These are phyloP conservation scores for Fusarium tanahbumbuense DNA, from an alignment of 2,329 filamentous ascomycete genomes.

Conservation along the genomic window DNA sequence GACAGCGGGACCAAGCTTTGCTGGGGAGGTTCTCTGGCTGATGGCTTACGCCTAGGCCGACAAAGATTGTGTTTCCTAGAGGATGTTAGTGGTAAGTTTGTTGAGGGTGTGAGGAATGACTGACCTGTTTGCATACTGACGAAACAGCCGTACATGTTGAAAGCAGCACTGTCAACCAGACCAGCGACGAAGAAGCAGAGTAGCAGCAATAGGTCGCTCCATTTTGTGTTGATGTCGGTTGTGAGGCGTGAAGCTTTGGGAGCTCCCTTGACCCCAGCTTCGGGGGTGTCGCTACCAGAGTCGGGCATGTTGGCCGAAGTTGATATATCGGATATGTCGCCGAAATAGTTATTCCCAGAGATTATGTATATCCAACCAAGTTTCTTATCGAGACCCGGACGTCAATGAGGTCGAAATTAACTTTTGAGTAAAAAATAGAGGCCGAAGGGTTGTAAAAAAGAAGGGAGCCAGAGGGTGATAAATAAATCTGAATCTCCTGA, in stretches of 20 bases:
- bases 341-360: not conserved
- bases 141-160: constrained; percentile 48
- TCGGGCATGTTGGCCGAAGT: constrained; percentile 27
- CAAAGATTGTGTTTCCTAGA: constrained; percentile 46
- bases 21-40: constrained; percentile 44
- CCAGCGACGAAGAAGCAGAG: constrained; percentile 45
- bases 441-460: not conserved
- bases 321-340: not conserved
- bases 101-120: not conserved
- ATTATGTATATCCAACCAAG: not conserved
- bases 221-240: constrained; percentile 37
- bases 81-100: not conserved
- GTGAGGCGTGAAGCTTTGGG: constrained; percentile 23
- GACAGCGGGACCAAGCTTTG: constrained; percentile 46
- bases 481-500: constrained; percentile 2
- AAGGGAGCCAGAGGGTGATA: constrained; percentile 4
- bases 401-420: not conserved
- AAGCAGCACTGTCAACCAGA: constrained; percentile 45
- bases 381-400: fast-evolving
- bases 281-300: constrained; percentile 31
- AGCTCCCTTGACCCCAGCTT: constrained; percentile 26
- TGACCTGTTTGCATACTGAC: constrained; percentile 48
- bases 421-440: not conserved
- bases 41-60: constrained; percentile 43
- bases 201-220: constrained; percentile 42